phyloP scores from a whole-genome alignment of 1,284 basidiomycete species.

The Boletellus deceptivus region DNA sequence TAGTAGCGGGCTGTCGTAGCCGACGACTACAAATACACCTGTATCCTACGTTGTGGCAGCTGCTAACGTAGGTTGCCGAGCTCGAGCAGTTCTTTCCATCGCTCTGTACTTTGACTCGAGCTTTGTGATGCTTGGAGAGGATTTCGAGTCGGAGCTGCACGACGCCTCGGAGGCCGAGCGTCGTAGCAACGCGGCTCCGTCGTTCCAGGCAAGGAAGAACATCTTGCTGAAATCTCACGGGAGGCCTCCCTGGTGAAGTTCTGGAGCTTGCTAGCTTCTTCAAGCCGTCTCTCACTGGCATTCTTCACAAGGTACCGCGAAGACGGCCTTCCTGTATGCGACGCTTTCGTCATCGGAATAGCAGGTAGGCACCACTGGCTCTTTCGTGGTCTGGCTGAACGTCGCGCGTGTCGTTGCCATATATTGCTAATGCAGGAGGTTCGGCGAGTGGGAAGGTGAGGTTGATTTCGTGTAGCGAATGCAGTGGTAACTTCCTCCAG shows the following conservation, averaged over 20 bases:
- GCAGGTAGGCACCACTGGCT: constrained; percentile 67
- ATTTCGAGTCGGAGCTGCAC: constrained; percentile 19
- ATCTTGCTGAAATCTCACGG: constrained; percentile 82
- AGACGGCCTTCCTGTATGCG: constrained; percentile 63
- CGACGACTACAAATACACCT: constrained; percentile 35
- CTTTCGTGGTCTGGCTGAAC: constrained; percentile 31
- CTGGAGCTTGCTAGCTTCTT: constrained; percentile 7
- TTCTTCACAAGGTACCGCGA: constrained; percentile 62
- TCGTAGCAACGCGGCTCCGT: constrained; percentile 15
- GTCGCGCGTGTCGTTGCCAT: not conserved
- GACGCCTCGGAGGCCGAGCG: constrained; percentile 17
- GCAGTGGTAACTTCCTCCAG: constrained; percentile 13
- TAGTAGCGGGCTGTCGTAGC: constrained; percentile 20
- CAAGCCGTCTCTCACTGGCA: constrained; percentile 10
- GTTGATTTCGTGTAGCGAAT: not conserved
- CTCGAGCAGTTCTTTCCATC: not conserved
- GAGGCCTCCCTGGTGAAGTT: constrained; percentile 70
- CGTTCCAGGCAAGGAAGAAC: constrained; percentile 55
- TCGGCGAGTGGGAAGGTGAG: constrained; percentile 91
- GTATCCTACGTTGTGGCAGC: constrained; percentile 11
- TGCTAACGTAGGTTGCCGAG: not conserved
- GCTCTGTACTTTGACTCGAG: not conserved
- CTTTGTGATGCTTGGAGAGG: constrained; percentile 29
- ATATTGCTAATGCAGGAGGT: constrained; percentile 54
- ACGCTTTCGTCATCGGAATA: constrained; percentile 92